Evolutionary conservation across 306 rosid genomes (phyloP).

Genomic region (Vigna hirtella): DNA sequence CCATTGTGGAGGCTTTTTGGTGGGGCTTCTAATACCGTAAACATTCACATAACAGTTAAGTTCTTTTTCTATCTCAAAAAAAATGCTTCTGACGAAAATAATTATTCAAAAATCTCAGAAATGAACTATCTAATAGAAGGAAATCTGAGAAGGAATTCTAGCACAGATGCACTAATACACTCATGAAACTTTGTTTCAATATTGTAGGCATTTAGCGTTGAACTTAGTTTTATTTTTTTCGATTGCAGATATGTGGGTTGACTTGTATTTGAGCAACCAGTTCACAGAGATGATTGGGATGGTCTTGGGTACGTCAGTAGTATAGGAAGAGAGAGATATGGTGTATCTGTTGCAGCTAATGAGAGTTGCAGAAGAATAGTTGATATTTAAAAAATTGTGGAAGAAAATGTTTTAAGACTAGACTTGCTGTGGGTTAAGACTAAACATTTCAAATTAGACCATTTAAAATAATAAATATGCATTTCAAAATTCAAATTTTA

Average conservation of each 20-base stretch:
- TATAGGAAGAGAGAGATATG: constrained; percentile 70
- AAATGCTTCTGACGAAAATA: constrained; percentile 11
- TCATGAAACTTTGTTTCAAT: neutral
- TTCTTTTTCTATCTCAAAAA: constrained; percentile 35
- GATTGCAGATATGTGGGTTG: constrained; percentile 74
- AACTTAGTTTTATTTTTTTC: constrained; percentile 45
- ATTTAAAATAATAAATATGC: too few species aligned
- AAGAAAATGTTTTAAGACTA: constrained; percentile 66
- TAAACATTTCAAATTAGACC: too few species aligned
- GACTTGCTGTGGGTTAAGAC: too few species aligned
- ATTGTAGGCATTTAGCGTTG: constrained; percentile 17
- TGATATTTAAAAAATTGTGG: constrained; percentile 74
- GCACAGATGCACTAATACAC: constrained; percentile 7
- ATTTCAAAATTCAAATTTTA: too few species aligned
- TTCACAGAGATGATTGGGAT: constrained; percentile 97
- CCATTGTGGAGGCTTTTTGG: constrained; percentile 96
- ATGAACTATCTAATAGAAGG: constrained; percentile 1
- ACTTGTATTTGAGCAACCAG: constrained; percentile 90
- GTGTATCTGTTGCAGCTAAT: constrained; percentile 91
- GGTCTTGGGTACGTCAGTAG: constrained; percentile 81
- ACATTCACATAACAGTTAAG: constrained; percentile 78
- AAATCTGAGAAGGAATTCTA: constrained; percentile 30
- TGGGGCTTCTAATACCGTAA: constrained; percentile 78
- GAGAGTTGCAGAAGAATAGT: constrained; percentile 80
- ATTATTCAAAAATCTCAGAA: neutral